phyloP scores from a whole-genome alignment of 768 basidiomycete genomes.

The Panellus pusillus region DNA sequence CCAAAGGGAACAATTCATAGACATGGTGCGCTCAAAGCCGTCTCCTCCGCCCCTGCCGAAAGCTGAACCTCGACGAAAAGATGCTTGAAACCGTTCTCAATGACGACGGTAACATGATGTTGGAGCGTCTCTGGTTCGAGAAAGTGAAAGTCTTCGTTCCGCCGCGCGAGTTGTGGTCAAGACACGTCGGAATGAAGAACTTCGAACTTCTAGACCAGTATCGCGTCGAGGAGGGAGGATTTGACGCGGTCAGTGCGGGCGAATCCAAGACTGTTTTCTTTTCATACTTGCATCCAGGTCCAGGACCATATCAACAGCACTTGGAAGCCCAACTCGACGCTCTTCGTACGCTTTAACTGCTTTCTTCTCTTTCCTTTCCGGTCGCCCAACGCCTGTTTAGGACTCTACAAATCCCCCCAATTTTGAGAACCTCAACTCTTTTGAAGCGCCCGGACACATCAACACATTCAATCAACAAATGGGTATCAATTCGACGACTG shows the following conservation, averaged over 20 bases:
- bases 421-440: neutral
- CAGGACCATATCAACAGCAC: neutral
- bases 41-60: neutral
- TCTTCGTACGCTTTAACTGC: neutral
- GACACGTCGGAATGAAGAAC: slow-evolving; percentile 3
- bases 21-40: neutral
- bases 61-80: neutral
- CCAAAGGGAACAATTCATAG: neutral
- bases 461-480: slow-evolving; percentile 6
- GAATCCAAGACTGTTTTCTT: too few relatives aligned
- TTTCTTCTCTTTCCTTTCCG: neutral
- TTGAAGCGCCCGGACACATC: slow-evolving; percentile 10
- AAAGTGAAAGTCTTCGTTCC: slow-evolving; percentile 5
- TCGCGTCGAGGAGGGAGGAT: neutral
- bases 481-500: slow-evolving; percentile 6
- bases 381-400: too few relatives aligned
- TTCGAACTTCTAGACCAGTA: neutral
- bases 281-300: neutral
- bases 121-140: slow-evolving; percentile 8
- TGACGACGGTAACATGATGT: slow-evolving; percentile 5
- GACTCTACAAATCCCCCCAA: too few relatives aligned
- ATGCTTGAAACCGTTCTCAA: neutral
- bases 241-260: neutral
- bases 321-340: slow-evolving; percentile 11
- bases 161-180: slow-evolving; percentile 4